phyloP scores from a whole-genome alignment of 768 basidiomycete species.

The Tubosaeta sp. region DNA sequence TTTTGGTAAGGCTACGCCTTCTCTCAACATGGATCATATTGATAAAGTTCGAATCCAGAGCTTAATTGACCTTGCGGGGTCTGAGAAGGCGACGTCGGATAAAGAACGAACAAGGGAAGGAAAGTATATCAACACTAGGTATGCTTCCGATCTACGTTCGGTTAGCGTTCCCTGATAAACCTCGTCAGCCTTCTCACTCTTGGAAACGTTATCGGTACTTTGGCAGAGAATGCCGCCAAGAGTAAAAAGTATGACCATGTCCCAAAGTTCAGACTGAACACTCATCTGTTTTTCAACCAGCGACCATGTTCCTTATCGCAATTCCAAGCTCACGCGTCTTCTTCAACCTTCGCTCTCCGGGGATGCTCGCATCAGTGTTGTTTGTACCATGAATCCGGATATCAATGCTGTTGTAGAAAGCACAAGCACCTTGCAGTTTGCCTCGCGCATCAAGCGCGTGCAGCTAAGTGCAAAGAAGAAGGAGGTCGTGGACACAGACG shows the following conservation, averaged over 20 bases:
- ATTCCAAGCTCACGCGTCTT: slow-evolving; percentile 91
- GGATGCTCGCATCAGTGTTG: slow-evolving; percentile 92
- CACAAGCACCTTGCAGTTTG: slow-evolving; percentile 86
- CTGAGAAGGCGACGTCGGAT: slow-evolving; percentile 92
- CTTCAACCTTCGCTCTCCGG: slow-evolving; percentile 94
- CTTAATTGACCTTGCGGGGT: slow-evolving; percentile 93
- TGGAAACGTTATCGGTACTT: slow-evolving; percentile 86
- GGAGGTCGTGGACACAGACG: slow-evolving; percentile 90
- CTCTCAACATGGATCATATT: not conserved
- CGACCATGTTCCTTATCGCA: slow-evolving; percentile 92
- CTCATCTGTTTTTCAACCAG: slow-evolving; percentile 28
- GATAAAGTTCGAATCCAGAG: slow-evolving; percentile 44
- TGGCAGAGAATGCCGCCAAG: slow-evolving; percentile 83
- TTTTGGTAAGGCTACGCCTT: slow-evolving; percentile 44
- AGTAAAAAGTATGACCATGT: slow-evolving; percentile 52
- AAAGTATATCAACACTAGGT: slow-evolving; percentile 94
- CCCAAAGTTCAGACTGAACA: not conserved
- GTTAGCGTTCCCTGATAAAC: not conserved
- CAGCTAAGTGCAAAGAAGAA: slow-evolving; percentile 87
- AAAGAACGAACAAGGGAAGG: slow-evolving; percentile 96
- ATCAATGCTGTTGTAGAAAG: slow-evolving; percentile 74
- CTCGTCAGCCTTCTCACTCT: slow-evolving; percentile 75
- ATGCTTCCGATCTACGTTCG: not conserved
- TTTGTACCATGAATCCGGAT: slow-evolving; percentile 94
- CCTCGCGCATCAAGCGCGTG: slow-evolving; percentile 87